These are phyloP conservation scores for Coniochaeta ligniaria DNA, from an alignment of 2,329 filamentous ascomycete genomes.

Conservation along the genomic window DNA sequence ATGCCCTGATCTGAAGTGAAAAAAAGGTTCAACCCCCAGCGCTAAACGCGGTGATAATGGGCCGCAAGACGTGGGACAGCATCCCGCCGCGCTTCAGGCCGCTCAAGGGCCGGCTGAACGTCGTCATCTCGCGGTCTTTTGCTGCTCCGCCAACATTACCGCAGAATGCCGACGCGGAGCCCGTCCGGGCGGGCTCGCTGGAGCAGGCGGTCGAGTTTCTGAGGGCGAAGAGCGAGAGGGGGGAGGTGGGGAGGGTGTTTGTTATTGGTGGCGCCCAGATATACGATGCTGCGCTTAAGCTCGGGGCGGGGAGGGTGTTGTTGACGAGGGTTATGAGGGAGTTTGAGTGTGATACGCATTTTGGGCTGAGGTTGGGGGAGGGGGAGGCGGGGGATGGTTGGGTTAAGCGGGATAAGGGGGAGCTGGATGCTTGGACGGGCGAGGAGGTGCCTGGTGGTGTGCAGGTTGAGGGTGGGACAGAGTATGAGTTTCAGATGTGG, in stretches of 20 bases:
- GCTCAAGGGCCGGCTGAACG: constrained; percentile 71
- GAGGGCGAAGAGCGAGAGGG: constrained; percentile 21
- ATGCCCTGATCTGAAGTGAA: background rate
- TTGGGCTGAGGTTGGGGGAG: constrained; percentile 51
- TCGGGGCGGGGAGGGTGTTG: constrained; percentile 56
- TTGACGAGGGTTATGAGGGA: constrained; percentile 62
- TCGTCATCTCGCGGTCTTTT: constrained; percentile 63
- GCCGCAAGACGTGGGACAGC: constrained; percentile 91
- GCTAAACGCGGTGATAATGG: constrained; percentile 85
- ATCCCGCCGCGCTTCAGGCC: constrained; percentile 76
- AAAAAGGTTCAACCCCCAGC: constrained; percentile 23
- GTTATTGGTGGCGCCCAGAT: constrained; percentile 88
- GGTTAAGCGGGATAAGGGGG: constrained; percentile 41
- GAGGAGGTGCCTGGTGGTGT: constrained; percentile 51
- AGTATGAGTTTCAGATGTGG: constrained; percentile 71
- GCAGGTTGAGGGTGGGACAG: constrained; percentile 55
- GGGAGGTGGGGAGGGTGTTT: constrained; percentile 54
- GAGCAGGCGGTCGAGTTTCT: constrained; percentile 47
- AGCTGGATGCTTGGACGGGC: constrained; percentile 57
- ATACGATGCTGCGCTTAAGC: constrained; percentile 63
- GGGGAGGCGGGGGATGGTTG: constrained; percentile 37
- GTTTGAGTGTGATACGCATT: constrained; percentile 72
- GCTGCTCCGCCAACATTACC: constrained; percentile 8
- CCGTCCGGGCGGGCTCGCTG: constrained; percentile 52
- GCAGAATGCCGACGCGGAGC: constrained; percentile 39